These are phyloP conservation scores for Phytophthora fragariae DNA, from an alignment of 352 stramenopile species.

Conservation along the genomic window DNA sequence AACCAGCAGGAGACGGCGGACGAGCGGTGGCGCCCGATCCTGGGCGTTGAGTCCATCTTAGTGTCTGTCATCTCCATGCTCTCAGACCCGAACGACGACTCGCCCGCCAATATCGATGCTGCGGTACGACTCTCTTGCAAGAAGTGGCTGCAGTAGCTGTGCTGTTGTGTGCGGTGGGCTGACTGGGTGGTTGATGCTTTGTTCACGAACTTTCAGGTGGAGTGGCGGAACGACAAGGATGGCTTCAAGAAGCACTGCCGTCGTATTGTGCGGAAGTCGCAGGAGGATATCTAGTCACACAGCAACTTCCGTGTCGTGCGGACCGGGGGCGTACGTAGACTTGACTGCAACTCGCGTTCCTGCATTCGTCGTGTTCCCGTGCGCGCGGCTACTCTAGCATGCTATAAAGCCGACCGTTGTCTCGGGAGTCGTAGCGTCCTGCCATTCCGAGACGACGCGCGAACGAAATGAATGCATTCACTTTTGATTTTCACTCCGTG, in stretches of 20 bases:
- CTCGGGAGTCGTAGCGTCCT: slow-evolving; percentile 9
- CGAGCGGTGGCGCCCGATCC: slow-evolving; percentile 98
- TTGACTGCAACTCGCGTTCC: not conserved
- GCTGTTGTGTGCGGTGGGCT: not conserved
- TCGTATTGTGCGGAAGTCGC: slow-evolving; percentile 92
- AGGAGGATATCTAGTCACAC: slow-evolving; percentile 90
- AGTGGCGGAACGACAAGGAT: slow-evolving; percentile 93
- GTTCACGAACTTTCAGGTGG: slow-evolving; percentile 59
- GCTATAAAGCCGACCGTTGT: slow-evolving; percentile 37
- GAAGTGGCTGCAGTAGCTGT: not conserved
- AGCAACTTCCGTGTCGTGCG: slow-evolving; percentile 10
- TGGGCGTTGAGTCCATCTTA: slow-evolving; percentile 96
- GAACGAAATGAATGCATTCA: slow-evolving; percentile 29
- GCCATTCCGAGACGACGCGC: not conserved
- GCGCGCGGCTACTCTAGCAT: slow-evolving; percentile 8
- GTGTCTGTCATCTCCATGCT: slow-evolving; percentile 99
- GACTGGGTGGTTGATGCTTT: not conserved
- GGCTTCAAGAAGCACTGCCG: slow-evolving; percentile 94
- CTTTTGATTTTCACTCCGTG: slow-evolving; percentile 25
- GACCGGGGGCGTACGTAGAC: not conserved
- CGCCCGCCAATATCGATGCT: slow-evolving; percentile 99
- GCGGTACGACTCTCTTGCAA: slow-evolving; percentile 77
- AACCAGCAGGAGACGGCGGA: slow-evolving; percentile 98
- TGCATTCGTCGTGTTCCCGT: not conserved
- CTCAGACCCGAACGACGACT: slow-evolving; percentile 99